Conservation (phyloP, 768 basidiomycete genomes). For the Suillus americanus region DNA sequence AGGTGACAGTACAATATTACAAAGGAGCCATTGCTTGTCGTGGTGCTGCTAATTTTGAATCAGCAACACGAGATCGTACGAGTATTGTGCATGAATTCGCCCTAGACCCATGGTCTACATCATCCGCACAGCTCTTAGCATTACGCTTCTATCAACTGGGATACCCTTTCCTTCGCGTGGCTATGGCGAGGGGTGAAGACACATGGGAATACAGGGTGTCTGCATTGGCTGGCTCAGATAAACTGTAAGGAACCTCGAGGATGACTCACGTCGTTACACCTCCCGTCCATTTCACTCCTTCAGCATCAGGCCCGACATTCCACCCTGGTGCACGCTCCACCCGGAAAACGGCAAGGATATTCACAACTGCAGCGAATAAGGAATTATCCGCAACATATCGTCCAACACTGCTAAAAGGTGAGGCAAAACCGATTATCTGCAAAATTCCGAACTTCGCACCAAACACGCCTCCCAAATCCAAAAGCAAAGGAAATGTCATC, state of each 20-base stretch:
- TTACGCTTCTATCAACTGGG: background rate
- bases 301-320: conserved; percentile 20
- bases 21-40: background rate
- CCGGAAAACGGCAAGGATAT: conserved; percentile 19
- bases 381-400: conserved; percentile 40
- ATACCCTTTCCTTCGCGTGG: background rate
- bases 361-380: conserved; percentile 29
- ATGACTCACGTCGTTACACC: conserved; percentile 22
- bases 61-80: background rate
- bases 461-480: conserved; percentile 44
- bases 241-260: background rate
- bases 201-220: conserved; percentile 10
- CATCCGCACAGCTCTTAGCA: background rate
- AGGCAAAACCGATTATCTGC: background rate
- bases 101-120: background rate
- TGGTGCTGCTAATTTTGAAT: background rate
- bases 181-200: conserved; percentile 3
- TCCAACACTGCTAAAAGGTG: conserved; percentile 37
- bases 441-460: conserved; percentile 5
- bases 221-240: background rate
- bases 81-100: background rate
- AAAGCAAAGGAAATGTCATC: conserved; percentile 24
- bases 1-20: background rate
- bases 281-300: conserved; percentile 20
- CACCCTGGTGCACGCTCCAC: conserved; percentile 15